These are phyloP conservation scores for Kernera saxatilis DNA, from an alignment of 345 rosid genomes.

Conservation along the genomic window DNA sequence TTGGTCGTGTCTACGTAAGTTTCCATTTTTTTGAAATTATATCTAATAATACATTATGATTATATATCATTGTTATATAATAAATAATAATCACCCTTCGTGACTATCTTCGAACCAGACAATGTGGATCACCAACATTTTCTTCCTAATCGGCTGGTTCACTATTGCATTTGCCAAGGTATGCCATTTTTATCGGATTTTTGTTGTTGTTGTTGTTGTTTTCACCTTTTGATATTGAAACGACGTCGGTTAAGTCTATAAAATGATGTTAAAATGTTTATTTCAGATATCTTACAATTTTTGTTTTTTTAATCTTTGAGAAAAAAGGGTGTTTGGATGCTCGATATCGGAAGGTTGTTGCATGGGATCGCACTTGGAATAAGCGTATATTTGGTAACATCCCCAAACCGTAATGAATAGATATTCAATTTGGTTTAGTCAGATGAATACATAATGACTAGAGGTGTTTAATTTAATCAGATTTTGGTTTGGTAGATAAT, in stretches of 20 bases:
- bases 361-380: conserved; percentile 71
- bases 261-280: not conserved
- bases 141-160: conserved; percentile 45
- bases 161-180: conserved; percentile 54
- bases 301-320: not conserved
- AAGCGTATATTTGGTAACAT: conserved; percentile 78
- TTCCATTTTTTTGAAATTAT: no score
- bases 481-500: no score
- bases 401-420: no score
- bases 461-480: no score
- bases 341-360: conserved; percentile 64
- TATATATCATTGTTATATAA: no score
- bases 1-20: conserved; percentile 49
- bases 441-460: no score
- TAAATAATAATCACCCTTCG: not conserved
- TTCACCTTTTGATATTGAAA: not conserved
- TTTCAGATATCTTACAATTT: not conserved
- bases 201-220: not conserved
- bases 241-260: not conserved
- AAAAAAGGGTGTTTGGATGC: conserved; percentile 50
- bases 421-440: no score
- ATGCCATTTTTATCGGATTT: not conserved
- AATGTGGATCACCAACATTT: conserved; percentile 42
- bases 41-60: no score
- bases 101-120: conserved; percentile 32